Percentiles rank a stretch among this genome's conserved stretches.
Evolutionary conservation across 495 filamentous ascomycete genomes (phyloP).

Genomic region (Aspergillus hancockii): DNA sequence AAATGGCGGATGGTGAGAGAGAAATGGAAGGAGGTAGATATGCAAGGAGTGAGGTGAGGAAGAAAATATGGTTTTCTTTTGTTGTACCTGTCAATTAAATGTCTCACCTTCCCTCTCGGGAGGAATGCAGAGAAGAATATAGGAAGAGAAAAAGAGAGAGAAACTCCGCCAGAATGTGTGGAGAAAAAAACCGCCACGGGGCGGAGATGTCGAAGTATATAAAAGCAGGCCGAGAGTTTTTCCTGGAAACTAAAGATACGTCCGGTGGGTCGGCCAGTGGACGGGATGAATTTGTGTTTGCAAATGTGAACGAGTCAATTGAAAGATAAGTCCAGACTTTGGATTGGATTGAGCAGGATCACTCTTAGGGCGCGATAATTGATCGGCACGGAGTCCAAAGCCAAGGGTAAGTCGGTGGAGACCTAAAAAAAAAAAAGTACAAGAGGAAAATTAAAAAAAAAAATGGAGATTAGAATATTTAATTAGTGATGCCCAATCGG

Average conservation of each 20-base stretch:
- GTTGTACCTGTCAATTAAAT: neutral
- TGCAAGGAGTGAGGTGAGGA: neutral
- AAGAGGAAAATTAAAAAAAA: too few species aligned
- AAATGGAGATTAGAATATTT: neutral
- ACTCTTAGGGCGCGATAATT: conserved; percentile 12
- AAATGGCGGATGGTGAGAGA: neutral
- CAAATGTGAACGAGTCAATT: conserved; percentile 14
- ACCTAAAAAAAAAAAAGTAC: conserved; percentile 12
- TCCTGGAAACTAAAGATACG: conserved; percentile 19
- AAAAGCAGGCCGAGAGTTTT: conserved; percentile 21
- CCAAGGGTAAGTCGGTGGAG: conserved; percentile 9
- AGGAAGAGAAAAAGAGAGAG: conserved; percentile 11
- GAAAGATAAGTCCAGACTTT: conserved; percentile 10
- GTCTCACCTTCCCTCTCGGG: conserved; percentile 3
- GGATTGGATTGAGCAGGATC: neutral
- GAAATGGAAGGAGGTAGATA: neutral
- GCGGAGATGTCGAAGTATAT: conserved; percentile 18
- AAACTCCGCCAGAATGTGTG: conserved; percentile 22
- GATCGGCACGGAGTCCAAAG: conserved; percentile 13
- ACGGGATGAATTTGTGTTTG: conserved; percentile 17
- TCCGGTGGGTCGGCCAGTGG: conserved; percentile 27
- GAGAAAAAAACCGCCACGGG: conserved; percentile 34
- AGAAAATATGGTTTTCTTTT: neutral
- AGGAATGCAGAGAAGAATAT: conserved; percentile 9
- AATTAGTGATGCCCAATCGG: neutral